Conservation (phyloP, 2,329 filamentous ascomycete genomes). For the Conoideocrella luteorostrata region DNA sequence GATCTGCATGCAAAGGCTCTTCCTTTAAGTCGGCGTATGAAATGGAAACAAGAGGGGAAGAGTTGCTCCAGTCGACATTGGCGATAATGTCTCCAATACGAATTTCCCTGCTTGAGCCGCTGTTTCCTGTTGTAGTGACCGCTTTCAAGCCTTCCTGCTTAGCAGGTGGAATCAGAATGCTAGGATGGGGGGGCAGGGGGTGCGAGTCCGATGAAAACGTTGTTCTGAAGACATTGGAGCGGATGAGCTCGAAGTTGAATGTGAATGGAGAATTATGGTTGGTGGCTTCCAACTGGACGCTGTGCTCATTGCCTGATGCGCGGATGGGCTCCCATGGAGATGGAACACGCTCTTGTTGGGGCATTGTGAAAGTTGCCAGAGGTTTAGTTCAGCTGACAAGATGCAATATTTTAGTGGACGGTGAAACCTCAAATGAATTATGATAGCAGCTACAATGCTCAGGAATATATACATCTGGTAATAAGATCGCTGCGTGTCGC, state of each 20-base stretch:
- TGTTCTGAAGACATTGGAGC: constrained; percentile 59
- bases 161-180: constrained; percentile 37
- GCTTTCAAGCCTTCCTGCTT: constrained; percentile 11
- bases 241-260: constrained; percentile 58
- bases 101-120: constrained; percentile 32
- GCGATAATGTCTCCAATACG: constrained; percentile 43
- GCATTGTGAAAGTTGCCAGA: constrained; percentile 14
- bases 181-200: constrained; percentile 59
- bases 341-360: constrained; percentile 24
- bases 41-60: constrained; percentile 51
- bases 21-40: constrained; percentile 37
- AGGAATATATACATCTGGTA: too few species aligned
- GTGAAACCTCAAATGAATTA: too few species aligned
- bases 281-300: constrained; percentile 16
- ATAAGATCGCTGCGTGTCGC: too few species aligned
- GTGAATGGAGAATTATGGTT: constrained; percentile 33
- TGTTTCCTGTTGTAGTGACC: not conserved
- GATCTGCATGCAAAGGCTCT: constrained; percentile 53
- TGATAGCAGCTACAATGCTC: too few species aligned
- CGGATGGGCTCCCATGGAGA: constrained; percentile 22
- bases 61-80: constrained; percentile 49
- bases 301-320: constrained; percentile 19
- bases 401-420: too few species aligned
- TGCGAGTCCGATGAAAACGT: constrained; percentile 58
- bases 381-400: too few species aligned